Conservation (phyloP, 2,329 filamentous ascomycete species). For the Elsinoe fawcettii region DNA sequence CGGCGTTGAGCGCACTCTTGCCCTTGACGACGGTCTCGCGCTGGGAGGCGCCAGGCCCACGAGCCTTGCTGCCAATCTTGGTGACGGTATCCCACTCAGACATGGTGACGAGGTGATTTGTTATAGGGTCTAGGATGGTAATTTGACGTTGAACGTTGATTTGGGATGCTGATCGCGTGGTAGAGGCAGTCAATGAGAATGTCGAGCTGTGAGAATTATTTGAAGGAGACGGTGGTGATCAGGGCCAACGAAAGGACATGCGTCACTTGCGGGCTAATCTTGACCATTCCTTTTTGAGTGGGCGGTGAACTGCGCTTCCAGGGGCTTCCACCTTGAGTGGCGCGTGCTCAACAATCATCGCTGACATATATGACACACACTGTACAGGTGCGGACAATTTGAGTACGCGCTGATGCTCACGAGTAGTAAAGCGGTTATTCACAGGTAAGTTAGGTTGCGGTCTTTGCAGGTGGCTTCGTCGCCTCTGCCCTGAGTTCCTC, state of each 20-base stretch:
- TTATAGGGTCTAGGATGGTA: background rate
- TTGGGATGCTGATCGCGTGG: background rate
- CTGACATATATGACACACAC: background rate
- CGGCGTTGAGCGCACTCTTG: constrained; percentile 78
- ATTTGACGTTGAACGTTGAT: background rate
- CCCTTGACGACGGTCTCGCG: constrained; percentile 87
- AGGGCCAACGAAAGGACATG: constrained; percentile 2
- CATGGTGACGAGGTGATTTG: constrained; percentile 25
- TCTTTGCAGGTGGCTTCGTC: background rate
- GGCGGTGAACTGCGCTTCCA: constrained; percentile 14
- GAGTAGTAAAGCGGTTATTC: no score
- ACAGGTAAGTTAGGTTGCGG: background rate
- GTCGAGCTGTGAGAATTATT: background rate
- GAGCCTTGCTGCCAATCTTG: constrained; percentile 86
- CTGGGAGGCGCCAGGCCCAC: constrained; percentile 55
- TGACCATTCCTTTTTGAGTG: constrained; percentile 2
- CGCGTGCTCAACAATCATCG: background rate
- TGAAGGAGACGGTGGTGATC: background rate
- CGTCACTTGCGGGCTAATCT: constrained; percentile 8
- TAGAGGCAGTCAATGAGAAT: background rate
- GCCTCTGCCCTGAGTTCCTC: background rate
- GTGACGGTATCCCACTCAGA: constrained; percentile 81
- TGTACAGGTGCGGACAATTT: no score
- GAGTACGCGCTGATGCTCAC: no score
- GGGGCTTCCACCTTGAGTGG: constrained; percentile 1